Evolutionary conservation across 2,329 filamentous ascomycete species (phyloP).

Genomic region (Penicillium sp.): DNA sequence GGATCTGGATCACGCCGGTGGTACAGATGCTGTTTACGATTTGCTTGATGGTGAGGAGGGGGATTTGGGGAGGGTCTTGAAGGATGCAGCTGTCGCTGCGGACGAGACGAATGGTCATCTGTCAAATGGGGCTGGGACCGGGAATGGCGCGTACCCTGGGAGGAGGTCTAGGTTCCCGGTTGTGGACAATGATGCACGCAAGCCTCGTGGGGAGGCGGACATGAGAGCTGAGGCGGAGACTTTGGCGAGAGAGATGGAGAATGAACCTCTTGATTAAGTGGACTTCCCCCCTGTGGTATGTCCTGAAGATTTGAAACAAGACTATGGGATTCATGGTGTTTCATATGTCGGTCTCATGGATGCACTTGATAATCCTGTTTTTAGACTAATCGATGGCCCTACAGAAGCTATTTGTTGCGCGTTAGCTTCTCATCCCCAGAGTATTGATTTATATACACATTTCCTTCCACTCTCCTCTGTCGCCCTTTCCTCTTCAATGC

Average conservation of each 20-base stretch:
- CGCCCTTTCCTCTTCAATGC: too few species aligned
- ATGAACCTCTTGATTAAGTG: conserved; percentile 34
- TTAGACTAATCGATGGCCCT: too few species aligned
- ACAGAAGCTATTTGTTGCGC: too few species aligned
- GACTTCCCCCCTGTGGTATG: too few species aligned
- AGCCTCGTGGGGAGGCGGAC: conserved; percentile 66
- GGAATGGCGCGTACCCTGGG: conserved; percentile 39
- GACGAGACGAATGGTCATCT: conserved; percentile 18
- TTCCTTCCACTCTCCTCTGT: too few species aligned
- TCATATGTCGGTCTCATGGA: too few species aligned
- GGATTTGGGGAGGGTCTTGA: conserved; percentile 71
- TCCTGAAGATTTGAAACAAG: too few species aligned
- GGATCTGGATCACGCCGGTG: conserved; percentile 57
- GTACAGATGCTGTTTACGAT: conserved; percentile 75
- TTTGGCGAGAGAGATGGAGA: conserved; percentile 49
- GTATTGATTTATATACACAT: too few species aligned
- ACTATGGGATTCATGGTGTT: too few species aligned
- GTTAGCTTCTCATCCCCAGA: too few species aligned
- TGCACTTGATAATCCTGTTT: too few species aligned
- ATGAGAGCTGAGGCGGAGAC: conserved; percentile 76
- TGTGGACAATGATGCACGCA: conserved; percentile 69
- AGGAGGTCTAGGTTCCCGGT: conserved; percentile 62
- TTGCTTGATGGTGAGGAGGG: conserved; percentile 81
- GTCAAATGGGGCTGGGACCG: too few species aligned
- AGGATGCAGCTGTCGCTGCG: conserved; percentile 47